Base-by-base conservation (phyloP, 306 rosid genomes). In the Quercus parvula region DNA sequence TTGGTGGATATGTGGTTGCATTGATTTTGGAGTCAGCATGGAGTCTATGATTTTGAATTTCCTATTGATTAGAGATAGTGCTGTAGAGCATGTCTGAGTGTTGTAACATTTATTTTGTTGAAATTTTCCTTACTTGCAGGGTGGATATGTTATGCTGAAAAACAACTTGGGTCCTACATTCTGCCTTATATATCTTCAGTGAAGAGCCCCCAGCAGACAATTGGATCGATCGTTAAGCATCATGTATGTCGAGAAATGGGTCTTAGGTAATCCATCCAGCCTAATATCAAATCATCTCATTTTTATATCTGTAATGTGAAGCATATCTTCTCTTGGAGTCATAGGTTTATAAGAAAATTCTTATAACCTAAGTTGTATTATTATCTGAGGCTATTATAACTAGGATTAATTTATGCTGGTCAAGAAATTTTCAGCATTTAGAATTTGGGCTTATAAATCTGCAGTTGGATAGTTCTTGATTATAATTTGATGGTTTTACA, bases 111-210 rank as follows among this genome's bases (percentile, higher is more conserved):
- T 15, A 33, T 25, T 6, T 49, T 14, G 75, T 52, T 49, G 9
- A n/a, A 1, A 6, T 5, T 14, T 73, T 73, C 31, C 18, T 74
- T 79, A 46, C 30, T 80, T 81, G 67, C 87, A 94, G 99, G 99
- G 78, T 95, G 98, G 99, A 90, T 95, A 87, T 95, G 99, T 87
- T 95, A 95, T 90, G 99, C 98, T 2, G 98, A 95, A 91, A 95
- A 95, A 83, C 90, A 90, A 87, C 98, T 88, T 87, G 97, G 97
- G 24, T 88, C 99, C 54, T 90, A 84, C 79, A 86, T 91, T 79
- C 86, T 95, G 79, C 99, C 99, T 17, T 83, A 88, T 81, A 90
- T 95, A 78, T 95, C 99, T 72, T 81, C 91, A 13, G 94, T 90
- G 75, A 95, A 95, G 92, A 91, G 97, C 88, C 99, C 98, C 59